phyloP scores from a whole-genome alignment of 331 rosid species.

The Quercus lobata region DNA sequence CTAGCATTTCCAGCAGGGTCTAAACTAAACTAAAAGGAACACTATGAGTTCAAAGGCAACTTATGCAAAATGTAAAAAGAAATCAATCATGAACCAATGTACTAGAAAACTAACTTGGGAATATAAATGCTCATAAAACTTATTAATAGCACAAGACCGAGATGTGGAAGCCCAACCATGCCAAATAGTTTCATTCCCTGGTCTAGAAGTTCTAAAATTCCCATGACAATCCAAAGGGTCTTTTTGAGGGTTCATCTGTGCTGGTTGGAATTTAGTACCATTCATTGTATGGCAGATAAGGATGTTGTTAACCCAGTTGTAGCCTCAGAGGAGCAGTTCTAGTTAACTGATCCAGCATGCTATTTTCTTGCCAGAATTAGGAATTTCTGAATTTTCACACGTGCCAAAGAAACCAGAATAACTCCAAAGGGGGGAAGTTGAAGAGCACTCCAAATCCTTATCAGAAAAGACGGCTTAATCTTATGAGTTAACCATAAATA shows the following conservation, averaged over 20 bases:
- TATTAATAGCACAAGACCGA: conserved; percentile 53
- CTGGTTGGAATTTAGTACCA: conserved; percentile 45
- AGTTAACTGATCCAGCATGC: conserved; percentile 42
- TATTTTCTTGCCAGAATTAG: conserved; percentile 57
- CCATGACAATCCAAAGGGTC: conserved; percentile 57
- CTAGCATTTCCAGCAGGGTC: not conserved
- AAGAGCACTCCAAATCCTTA: conserved; percentile 75
- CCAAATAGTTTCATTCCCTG: conserved; percentile 39
- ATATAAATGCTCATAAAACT: conserved; percentile 57
- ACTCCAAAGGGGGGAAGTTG: conserved; percentile 75
- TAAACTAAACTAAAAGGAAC: not conserved
- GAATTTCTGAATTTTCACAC: conserved; percentile 45
- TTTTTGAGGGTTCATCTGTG: conserved; percentile 47
- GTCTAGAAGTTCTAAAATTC: conserved; percentile 47
- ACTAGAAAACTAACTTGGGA: conserved; percentile 41
- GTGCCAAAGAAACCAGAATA: conserved; percentile 61
- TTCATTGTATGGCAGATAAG: conserved; percentile 58
- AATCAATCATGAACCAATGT: not conserved
- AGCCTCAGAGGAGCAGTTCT: conserved; percentile 44
- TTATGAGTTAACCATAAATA: not conserved
- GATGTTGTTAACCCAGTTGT: conserved; percentile 52
- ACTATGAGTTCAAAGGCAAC: not conserved
- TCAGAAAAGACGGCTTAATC: not conserved
- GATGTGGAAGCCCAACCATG: conserved; percentile 67
- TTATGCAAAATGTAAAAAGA: not conserved